These are phyloP conservation scores for Saturnispora dispora DNA, from an alignment of 805 yeast genomes.

Conservation along the genomic window DNA sequence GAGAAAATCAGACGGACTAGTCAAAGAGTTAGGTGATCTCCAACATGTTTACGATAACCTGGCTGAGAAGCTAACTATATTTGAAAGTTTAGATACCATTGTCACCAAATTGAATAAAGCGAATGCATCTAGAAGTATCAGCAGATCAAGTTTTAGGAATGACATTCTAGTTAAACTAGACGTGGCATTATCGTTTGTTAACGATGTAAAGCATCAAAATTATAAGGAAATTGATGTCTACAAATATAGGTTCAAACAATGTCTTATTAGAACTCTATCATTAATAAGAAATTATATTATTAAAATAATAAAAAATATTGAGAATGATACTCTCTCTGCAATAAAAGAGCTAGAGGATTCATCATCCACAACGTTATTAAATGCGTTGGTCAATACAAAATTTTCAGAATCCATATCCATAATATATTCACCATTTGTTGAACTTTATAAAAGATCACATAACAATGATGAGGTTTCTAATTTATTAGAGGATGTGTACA, in stretches of 20 bases:
- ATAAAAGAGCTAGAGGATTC: constrained; percentile 14
- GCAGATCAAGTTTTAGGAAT: constrained; percentile 43
- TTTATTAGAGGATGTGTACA: constrained; percentile 53
- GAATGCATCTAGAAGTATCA: constrained; percentile 55
- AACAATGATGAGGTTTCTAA: constrained; percentile 40
- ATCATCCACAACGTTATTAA: constrained; percentile 33
- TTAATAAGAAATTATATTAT: constrained; percentile 60
- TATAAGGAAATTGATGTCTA: constrained; percentile 66
- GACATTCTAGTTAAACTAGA: constrained; percentile 52
- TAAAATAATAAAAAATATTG: constrained; percentile 31
- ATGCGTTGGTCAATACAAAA: constrained; percentile 59
- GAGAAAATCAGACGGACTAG: constrained; percentile 40
- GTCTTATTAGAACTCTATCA: constrained; percentile 73
- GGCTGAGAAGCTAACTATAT: constrained; percentile 42
- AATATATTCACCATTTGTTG: constrained; percentile 18
- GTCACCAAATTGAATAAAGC: constrained; percentile 61
- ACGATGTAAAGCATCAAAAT: constrained; percentile 35
- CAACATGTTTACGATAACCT: constrained; percentile 36
- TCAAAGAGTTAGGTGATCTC: constrained; percentile 37
- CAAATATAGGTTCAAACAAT: constrained; percentile 66
- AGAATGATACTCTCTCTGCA: constrained; percentile 17
- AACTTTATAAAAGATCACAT: constrained; percentile 20
- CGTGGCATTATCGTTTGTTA: constrained; percentile 52
- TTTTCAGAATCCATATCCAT: constrained; percentile 33
- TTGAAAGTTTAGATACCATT: constrained; percentile 63